Evolutionary conservation across 2,329 filamentous ascomycete species (phyloP), one percentile per base, ranked within the genome.

Genomic region (Penicillium thymicola): DNA sequence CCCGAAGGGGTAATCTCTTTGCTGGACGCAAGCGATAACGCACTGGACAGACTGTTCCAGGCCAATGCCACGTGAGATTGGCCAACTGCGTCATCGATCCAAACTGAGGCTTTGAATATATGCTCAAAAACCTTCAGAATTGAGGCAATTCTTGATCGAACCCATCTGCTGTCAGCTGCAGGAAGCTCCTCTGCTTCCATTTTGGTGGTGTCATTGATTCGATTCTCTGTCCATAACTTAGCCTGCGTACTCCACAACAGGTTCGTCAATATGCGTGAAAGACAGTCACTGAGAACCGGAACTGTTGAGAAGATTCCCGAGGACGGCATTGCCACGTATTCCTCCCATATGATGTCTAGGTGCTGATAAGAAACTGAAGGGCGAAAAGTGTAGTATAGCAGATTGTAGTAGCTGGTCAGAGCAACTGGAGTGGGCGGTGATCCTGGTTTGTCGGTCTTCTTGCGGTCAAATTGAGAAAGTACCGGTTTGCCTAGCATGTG

Each of bases 1-100:
- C 83, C 83, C 0, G 91, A 92, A 7, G 92, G 87, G 66, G 93
- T 96, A 65, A 99, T 88, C 73, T 99, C 94, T 73, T 96, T 96
- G 60, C 84, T 89, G 18, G 82, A 81, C 1, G 82, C 79, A 48
- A 84, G 79, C 9, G 83, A 80, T n/a, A 93, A 68, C 16, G 78
- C 76, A 55, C 84, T 83, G 51, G 81, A 76, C 48, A 90, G 86
- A 50, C 81, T 82, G 54, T 76, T 80, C 72, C 85, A 83, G 4
- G 91, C 73, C 21, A 87, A 77, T 10, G 86, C 81, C 9, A 88
- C 77, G 38, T 70, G 64, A 4, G 73, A 75, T 14, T 65, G 62
- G 23, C 65, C 57, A 3, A 81, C 73, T 34, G 72, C 66, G 32
- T 79, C 74, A 11, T 75, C 70, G 55, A 70, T 73, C 77, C 81